Percentiles rank a stretch among this genome's conserved stretches.
These are phyloP conservation scores for Arachis stenosperma DNA, from an alignment of 306 rosid genomes.

Conservation along the genomic window DNA sequence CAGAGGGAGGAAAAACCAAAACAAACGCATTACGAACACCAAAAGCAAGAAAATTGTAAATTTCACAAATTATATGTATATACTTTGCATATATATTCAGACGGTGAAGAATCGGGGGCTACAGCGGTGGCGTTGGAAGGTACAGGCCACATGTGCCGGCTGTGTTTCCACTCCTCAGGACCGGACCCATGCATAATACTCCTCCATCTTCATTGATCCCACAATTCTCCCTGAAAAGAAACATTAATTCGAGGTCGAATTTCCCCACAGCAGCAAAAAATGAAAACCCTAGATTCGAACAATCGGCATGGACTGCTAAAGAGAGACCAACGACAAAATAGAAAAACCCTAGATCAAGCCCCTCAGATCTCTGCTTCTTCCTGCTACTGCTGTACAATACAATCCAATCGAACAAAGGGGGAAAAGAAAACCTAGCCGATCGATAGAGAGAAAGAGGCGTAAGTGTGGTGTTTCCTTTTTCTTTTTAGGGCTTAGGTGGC, in stretches of 20 bases:
- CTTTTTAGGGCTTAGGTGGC: slow-evolving; percentile 60
- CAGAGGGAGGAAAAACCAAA: too few relatives aligned
- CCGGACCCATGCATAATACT: slow-evolving; percentile 93
- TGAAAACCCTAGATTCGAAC: slow-evolving; percentile 51
- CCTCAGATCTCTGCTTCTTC: slow-evolving; percentile 56
- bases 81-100: slow-evolving; percentile 73
- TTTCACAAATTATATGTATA: background rate
- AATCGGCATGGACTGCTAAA: slow-evolving; percentile 13
- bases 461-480: slow-evolving; percentile 3
- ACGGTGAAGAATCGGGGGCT: slow-evolving; percentile 66
- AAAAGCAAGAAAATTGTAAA: background rate
- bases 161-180: slow-evolving; percentile 83
- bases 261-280: slow-evolving; percentile 46
- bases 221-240: slow-evolving; percentile 65
- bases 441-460: background rate
- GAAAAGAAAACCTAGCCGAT: slow-evolving; percentile 1
- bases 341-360: slow-evolving; percentile 64
- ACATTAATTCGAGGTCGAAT: slow-evolving; percentile 86
- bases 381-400: background rate
- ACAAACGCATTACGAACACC: background rate
- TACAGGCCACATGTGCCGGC: slow-evolving; percentile 99
- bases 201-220: slow-evolving; percentile 88
- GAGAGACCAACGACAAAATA: background rate
- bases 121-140: slow-evolving; percentile 81
- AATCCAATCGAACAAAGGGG: background rate